Conservation (phyloP, 768 basidiomycete species). For the Mycena haematopus region DNA sequence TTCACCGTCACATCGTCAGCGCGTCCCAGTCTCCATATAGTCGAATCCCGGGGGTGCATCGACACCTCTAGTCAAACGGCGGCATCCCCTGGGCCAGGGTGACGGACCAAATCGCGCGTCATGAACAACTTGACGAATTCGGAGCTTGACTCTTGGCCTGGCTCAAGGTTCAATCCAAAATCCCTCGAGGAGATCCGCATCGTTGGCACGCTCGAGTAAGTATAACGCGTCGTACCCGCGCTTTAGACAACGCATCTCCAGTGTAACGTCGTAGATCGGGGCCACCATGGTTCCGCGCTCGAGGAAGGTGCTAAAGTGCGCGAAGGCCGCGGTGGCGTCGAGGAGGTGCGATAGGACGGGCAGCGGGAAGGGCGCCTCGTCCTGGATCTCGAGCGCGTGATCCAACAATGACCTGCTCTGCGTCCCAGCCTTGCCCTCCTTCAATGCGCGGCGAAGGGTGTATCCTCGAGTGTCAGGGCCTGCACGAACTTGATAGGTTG, state of each 20-base stretch:
- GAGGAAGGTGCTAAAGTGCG: conserved; percentile 19
- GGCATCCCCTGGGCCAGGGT: no score
- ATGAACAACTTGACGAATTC: no score
- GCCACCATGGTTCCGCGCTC: no score
- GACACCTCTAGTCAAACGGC: no score
- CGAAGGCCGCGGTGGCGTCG: conserved; percentile 2
- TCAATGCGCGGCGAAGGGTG: neutral
- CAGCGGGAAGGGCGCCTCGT: conserved; percentile 2
- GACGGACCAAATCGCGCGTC: no score
- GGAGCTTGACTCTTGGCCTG: no score
- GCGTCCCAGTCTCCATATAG: no score
- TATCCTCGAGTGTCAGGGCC: neutral
- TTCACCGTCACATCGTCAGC: no score
- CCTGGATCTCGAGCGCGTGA: neutral
- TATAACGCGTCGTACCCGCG: no score
- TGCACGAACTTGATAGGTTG: neutral
- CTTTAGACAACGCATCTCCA: no score
- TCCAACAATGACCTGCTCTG: neutral
- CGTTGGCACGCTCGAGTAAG: conserved; percentile 5
- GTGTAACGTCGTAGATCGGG: no score
- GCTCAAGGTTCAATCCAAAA: neutral
- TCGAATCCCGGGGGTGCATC: no score
- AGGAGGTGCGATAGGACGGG: conserved; percentile 3
- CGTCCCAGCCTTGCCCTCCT: neutral
- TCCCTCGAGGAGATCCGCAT: neutral